Evolutionary conservation across 106 monocot species (phyloP).

Genomic region (Acanthochlamys bracteata): DNA sequence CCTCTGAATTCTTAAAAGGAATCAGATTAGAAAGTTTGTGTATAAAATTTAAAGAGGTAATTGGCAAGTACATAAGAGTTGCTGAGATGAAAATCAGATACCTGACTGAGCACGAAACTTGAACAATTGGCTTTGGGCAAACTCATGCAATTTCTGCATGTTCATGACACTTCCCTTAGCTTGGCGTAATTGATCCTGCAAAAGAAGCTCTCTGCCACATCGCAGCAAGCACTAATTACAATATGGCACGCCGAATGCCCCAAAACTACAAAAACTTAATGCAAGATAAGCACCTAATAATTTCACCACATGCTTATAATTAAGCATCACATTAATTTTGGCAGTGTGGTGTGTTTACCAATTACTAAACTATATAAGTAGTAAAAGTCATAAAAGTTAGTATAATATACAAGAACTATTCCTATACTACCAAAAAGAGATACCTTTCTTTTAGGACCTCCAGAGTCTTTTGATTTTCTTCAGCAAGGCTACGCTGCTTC

Average conservation of each 20-base stretch:
- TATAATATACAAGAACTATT: neutral
- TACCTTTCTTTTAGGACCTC: slow-evolving; percentile 97
- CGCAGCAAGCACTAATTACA: slow-evolving; percentile 15
- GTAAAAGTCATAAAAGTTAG: neutral
- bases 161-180: slow-evolving; percentile 86
- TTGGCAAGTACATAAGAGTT: too few relatives aligned
- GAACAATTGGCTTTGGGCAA: slow-evolving; percentile 87
- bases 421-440: neutral
- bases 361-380: neutral
- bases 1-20: slow-evolving; percentile 44
- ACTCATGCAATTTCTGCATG: slow-evolving; percentile 93
- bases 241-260: neutral
- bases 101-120: slow-evolving; percentile 95
- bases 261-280: neutral
- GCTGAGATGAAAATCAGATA: slow-evolving; percentile 4
- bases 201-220: slow-evolving; percentile 52
- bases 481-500: slow-evolving; percentile 84
- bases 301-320: slow-evolving; percentile 1
- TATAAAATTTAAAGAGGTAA: too few relatives aligned
- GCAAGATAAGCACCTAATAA: neutral
- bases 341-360: neutral
- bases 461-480: slow-evolving; percentile 95
- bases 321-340: neutral
- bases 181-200: slow-evolving; percentile 95
- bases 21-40: neutral